A percentile compares a stretch with the other conserved stretches of the same genome.
These are phyloP conservation scores for Tremella mesenterica DNA, from an alignment of 768 basidiomycete species.

Conservation along the genomic window DNA sequence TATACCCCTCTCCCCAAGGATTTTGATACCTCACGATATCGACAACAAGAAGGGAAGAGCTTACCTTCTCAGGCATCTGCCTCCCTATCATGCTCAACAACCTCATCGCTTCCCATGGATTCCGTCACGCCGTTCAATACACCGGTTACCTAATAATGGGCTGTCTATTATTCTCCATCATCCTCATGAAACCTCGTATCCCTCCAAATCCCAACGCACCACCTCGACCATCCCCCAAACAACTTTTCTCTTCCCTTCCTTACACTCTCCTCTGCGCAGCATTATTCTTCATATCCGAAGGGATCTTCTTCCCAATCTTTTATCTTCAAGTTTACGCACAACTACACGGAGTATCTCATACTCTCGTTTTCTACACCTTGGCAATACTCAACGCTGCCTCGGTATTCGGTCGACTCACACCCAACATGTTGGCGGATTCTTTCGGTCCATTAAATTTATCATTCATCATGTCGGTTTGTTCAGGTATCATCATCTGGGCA, in stretches of 20 bases:
- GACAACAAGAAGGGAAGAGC: no score
- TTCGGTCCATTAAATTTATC: constrained; percentile 21
- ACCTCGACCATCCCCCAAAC: constrained; percentile 10
- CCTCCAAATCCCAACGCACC: constrained; percentile 4
- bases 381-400: constrained; percentile 30
- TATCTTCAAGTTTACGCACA: constrained; percentile 17
- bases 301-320: constrained; percentile 26
- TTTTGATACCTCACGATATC: constrained; percentile 7
- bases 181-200: constrained; percentile 12
- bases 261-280: constrained; percentile 13
- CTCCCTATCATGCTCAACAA: constrained; percentile 45
- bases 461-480: constrained; percentile 11
- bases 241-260: constrained; percentile 10
- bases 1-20: background rate
- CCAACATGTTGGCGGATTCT: constrained; percentile 24
- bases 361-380: constrained; percentile 18
- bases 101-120: constrained; percentile 22
- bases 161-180: constrained; percentile 12
- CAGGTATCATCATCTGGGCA: constrained; percentile 24
- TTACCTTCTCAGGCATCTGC: no score
- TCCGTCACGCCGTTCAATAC: constrained; percentile 21
- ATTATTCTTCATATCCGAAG: constrained; percentile 16
- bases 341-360: constrained; percentile 9
- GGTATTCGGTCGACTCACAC: constrained; percentile 22
- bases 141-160: constrained; percentile 22